These are phyloP conservation scores for Babesia bovis DNA, from an alignment of 169 alveolate species.

Conservation along the genomic window DNA sequence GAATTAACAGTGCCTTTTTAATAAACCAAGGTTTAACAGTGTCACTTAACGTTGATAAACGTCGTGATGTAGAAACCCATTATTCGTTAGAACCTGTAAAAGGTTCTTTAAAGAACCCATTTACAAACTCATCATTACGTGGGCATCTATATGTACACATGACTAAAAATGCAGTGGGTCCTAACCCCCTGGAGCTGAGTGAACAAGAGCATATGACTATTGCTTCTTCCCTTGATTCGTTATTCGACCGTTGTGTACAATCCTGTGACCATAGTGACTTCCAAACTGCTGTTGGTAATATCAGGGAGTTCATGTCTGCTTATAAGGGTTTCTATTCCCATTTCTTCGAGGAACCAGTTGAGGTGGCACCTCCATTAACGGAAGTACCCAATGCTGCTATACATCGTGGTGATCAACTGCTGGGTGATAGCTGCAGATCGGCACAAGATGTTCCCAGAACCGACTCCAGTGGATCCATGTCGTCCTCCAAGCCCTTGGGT, in stretches of 20 bases:
- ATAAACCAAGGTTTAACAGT: too few relatives aligned
- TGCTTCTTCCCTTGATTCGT: background rate
- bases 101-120: too few relatives aligned
- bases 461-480: background rate
- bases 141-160: too few relatives aligned
- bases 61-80: too few relatives aligned
- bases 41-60: too few relatives aligned
- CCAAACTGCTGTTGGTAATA: background rate
- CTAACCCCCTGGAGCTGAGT: too few relatives aligned
- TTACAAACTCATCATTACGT: too few relatives aligned
- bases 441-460: background rate
- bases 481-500: background rate
- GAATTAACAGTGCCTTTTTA: too few relatives aligned
- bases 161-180: too few relatives aligned
- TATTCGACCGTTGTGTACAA: slow-evolving; percentile 19
- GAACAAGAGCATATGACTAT: slow-evolving; percentile 15
- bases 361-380: background rate
- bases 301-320: slow-evolving; percentile 1
- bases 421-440: background rate
- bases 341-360: slow-evolving; percentile 28
- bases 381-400: background rate
- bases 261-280: slow-evolving; percentile 15
- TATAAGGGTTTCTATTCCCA: slow-evolving; percentile 1
- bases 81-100: too few relatives aligned
- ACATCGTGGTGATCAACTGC: background rate